These are phyloP conservation scores for Quercus lobata DNA, from an alignment of 331 rosid genomes.

Conservation along the genomic window DNA sequence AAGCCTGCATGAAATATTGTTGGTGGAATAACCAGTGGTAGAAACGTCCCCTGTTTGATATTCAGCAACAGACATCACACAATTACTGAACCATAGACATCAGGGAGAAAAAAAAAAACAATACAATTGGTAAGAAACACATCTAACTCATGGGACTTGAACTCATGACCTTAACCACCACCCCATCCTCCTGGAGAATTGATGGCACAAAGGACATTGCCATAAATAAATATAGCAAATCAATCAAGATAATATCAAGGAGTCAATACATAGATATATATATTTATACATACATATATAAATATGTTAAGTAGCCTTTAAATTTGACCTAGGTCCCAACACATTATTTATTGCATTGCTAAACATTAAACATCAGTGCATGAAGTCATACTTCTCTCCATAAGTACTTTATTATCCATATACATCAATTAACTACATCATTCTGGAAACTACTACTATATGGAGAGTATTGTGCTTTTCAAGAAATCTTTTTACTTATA, in stretches of 20 bases:
- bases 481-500: no score
- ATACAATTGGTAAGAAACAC: background rate
- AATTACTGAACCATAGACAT: constrained; percentile 1
- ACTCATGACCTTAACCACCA: background rate
- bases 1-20: constrained; percentile 77
- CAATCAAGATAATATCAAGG: background rate
- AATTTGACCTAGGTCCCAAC: background rate
- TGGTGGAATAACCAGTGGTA: constrained; percentile 84
- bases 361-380: no score
- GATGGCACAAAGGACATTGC: background rate
- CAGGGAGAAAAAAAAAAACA: no score
- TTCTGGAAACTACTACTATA: background rate
- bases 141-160: background rate
- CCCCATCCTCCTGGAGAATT: background rate
- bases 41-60: constrained; percentile 72
- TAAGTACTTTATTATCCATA: background rate
- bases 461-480: background rate
- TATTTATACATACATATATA: no score
- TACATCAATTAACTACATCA: constrained; percentile 3
- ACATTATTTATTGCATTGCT: no score
- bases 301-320: background rate
- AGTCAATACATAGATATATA: background rate
- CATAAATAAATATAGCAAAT: background rate
- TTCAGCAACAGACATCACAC: constrained; percentile 19
- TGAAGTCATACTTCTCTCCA: background rate